phyloP scores from a whole-genome alignment of 306 rosid genomes.

The Canavalia ensiformis region DNA sequence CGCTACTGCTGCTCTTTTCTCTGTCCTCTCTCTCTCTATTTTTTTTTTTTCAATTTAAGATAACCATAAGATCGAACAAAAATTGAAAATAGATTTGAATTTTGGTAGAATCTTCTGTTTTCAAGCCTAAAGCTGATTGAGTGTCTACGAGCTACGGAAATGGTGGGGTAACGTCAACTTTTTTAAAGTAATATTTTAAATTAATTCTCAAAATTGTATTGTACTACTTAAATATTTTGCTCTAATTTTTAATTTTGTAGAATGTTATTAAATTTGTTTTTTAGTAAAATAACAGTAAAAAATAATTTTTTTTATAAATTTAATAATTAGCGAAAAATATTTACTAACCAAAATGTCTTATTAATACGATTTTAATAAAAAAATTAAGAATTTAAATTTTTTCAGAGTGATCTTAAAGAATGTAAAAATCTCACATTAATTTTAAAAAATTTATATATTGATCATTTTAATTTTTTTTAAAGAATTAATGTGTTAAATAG shows the following conservation, averaged over 20 bases:
- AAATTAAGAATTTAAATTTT: neutral
- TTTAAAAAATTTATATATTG: neutral
- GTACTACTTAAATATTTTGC: no score
- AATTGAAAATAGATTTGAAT: neutral
- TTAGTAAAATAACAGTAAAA: neutral
- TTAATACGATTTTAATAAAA: neutral
- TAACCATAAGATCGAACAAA: neutral
- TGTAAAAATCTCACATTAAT: no score
- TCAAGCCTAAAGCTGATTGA: neutral
- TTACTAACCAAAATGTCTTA: no score
- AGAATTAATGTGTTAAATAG: neutral
- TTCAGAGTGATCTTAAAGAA: neutral
- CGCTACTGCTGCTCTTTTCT: neutral
- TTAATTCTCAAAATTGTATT: no score
- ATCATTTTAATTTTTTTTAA: neutral
- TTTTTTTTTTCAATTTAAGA: neutral
- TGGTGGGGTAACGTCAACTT: no score
- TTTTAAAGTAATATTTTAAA: neutral
- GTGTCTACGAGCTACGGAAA: neutral
- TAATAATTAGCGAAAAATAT: no score
- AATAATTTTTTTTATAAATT: no score
- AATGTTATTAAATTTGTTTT: no score
- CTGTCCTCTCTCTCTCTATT: neutral
- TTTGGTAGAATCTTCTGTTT: slow-evolving; percentile 31
- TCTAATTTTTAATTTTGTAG: no score